Conservation (phyloP, 768 basidiomycete species). For the Boletus rubescentipes region DNA sequence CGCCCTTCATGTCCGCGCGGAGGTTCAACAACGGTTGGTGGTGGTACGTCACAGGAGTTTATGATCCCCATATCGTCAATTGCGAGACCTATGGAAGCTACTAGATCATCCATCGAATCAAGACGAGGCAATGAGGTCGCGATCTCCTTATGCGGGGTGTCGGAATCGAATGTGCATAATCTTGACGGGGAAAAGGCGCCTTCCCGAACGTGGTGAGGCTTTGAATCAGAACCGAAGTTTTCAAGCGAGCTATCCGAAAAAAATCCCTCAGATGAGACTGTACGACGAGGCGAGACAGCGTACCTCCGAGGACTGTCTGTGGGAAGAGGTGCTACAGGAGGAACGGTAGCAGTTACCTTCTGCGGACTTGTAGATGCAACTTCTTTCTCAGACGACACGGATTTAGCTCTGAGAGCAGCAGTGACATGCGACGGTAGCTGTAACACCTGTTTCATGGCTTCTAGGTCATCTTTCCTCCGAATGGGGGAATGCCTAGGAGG, state of each 20-base stretch:
- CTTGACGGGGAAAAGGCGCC: slow-evolving; percentile 62
- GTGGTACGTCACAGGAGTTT: slow-evolving; percentile 32
- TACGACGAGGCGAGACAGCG: background rate
- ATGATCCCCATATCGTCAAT: slow-evolving; percentile 41
- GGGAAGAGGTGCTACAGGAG: background rate
- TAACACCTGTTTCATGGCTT: slow-evolving; percentile 57
- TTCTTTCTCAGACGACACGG: slow-evolving; percentile 19
- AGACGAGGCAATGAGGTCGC: slow-evolving; percentile 22
- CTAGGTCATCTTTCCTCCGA: slow-evolving; percentile 47
- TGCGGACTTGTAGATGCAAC: slow-evolving; percentile 29
- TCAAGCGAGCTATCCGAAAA: slow-evolving; percentile 21
- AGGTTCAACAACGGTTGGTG: slow-evolving; percentile 42
- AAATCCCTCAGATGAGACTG: background rate
- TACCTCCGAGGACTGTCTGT: slow-evolving; percentile 21
- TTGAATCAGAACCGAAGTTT: slow-evolving; percentile 16
- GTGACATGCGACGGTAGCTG: slow-evolving; percentile 58
- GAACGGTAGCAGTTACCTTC: slow-evolving; percentile 11
- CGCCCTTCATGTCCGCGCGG: slow-evolving; percentile 35
- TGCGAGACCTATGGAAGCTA: slow-evolving; percentile 37
- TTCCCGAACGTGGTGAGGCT: slow-evolving; percentile 48
- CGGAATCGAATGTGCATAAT: slow-evolving; percentile 27
- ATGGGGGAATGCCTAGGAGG: slow-evolving; percentile 62
- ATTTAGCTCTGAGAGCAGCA: slow-evolving; percentile 36
- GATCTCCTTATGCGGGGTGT: slow-evolving; percentile 18
- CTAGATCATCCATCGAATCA: slow-evolving; percentile 39